Evolutionary conservation across 2,329 filamentous ascomycete genomes (phyloP), one percentile per base, ranked within the genome.

Genomic region (Hypoxylon sp.): DNA sequence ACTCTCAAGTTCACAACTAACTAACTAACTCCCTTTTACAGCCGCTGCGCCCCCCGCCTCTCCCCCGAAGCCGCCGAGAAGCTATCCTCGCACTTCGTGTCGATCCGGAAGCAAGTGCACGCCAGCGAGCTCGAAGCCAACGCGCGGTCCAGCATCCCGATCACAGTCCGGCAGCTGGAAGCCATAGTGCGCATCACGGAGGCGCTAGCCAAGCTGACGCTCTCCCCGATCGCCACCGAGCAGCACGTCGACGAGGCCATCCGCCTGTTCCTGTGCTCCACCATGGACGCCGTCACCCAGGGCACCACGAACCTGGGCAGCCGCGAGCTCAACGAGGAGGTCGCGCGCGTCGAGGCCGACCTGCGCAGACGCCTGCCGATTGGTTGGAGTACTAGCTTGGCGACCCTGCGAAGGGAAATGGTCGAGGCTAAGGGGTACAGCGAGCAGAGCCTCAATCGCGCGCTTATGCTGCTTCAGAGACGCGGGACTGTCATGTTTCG

Each of bases 121-220:
- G 88, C 90, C 16, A 87, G 90, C 1, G 94, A 99, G 71, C 79
- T 95, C 32, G 89, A 96, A 66, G 88, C 92, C 57, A 96, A 97
- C 71, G 82, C 89, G 29, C 88, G 94, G 12, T 96, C 90, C 5
- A 94, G 89, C 13, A 97, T 99, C 64, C 94, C 94, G 41, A 99
- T 99, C 71, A 99, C 94, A 0, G 90, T 99, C 41, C 91, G 94
- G 70, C 94, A 99, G 70, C 83, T 99, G 4, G 94, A 99, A 73
- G 93, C 93, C 65, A 96, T 99, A 62, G 89, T 97, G 58, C 93
- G 94, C 69, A 97, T 99, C 67, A 95, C 92, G 2, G 94, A 99
- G 71, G 91, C 94, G 0, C 83, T 99, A 2, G 94, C 94, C 48
- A 99, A 99, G 71, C 78, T 99, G 31, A 86, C 88, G 0, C 82